Evolutionary conservation across 371 early-diverging fungal species (phyloP).

Genomic region (Syncephalis fuscata): DNA sequence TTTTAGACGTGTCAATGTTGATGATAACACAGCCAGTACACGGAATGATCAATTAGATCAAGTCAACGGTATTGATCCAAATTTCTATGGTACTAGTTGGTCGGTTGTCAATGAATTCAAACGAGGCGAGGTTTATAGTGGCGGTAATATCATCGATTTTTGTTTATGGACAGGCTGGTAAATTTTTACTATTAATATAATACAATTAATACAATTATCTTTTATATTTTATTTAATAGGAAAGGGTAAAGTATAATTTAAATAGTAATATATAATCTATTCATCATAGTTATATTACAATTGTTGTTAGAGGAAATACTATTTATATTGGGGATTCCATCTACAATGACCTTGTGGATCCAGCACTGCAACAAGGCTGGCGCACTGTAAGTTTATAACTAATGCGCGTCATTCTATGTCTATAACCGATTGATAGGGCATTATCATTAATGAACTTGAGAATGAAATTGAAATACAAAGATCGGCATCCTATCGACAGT

Average conservation of each 20-base stretch:
- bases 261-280: not conserved
- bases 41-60: too few species aligned
- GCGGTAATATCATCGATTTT: constrained; percentile 39
- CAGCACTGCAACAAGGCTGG: constrained; percentile 48
- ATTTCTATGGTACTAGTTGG: constrained; percentile 24
- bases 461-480: constrained; percentile 33
- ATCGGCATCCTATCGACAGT: constrained; percentile 25
- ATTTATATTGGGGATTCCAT: constrained; percentile 53
- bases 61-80: not conserved
- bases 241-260: constrained; percentile 4
- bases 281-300: not conserved
- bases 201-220: not conserved
- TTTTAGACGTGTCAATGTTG: constrained; percentile 21
- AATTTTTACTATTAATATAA: not conserved
- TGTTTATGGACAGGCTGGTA: constrained; percentile 35
- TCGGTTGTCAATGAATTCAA: constrained; percentile 26
- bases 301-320: constrained; percentile 23
- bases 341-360: constrained; percentile 44
- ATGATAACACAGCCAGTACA: not conserved
- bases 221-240: constrained; percentile 1
- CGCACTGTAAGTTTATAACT: constrained; percentile 14
- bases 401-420: too few species aligned
- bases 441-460: constrained; percentile 40
- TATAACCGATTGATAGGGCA: too few species aligned
- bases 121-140: constrained; percentile 37